Evolutionary conservation across 805 yeast species (phyloP), one percentile per base, ranked within the genome.

Genomic region (Candida dajiaensis): DNA sequence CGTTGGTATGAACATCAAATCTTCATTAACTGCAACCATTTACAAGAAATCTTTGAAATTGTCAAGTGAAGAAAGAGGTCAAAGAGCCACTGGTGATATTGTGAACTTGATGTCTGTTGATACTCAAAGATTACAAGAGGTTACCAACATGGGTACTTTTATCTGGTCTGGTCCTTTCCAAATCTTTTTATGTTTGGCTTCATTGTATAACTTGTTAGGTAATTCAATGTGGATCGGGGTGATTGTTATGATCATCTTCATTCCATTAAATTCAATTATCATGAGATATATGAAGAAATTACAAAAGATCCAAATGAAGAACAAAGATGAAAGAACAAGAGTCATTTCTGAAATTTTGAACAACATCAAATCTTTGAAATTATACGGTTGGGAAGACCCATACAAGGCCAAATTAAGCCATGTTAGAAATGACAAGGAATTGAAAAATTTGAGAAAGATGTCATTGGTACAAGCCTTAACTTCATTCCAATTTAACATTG

Each of bases 161-260:
- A 71, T 87, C 43, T 89, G 96, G 95, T 88, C 96, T 1, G 96
- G 96, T 42, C 97, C 97, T 1, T 85, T 89, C 67, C 96, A 90
- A 67, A 80, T 90, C 54, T 58, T 74, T 21, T 66, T 90, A 47
- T 89, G 97, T 72, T 72, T 90, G 50, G 64, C 74, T 39, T 83
- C 94, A 1, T 71, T 90, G 45, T 78, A 89, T 64, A 75, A 77
- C 4, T 67, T 90, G 40, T 66, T 90, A 47, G 97, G 97, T 33
- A 78, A 81, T 49, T 78, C 94, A n/a, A 89, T 90, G 95, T 88
- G 97, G 96, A 84, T 95, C 38, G 98, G 98, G 64, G 95, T 92
- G 13, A 66, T 76, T 28, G 80, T 92, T 48, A 80, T 90, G 78
- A 60, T 81, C 3, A 58, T 89, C 26, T 81, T 89, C 77, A 80